Evolutionary conservation across 1,284 basidiomycete genomes (phyloP).

Genomic region (Pseudozyma thailandica): DNA sequence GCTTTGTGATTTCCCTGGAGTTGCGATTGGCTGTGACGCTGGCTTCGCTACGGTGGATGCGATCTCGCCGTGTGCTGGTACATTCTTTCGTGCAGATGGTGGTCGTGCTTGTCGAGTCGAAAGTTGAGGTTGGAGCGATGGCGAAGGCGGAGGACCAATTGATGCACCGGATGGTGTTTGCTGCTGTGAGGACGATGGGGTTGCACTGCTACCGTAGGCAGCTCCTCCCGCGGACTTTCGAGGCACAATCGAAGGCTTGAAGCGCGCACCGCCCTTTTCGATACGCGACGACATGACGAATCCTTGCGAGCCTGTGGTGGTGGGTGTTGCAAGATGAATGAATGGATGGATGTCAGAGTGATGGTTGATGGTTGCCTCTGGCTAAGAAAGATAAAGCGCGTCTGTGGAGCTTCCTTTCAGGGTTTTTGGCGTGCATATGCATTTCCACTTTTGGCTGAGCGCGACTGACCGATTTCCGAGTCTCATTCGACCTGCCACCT

Average conservation of each 20-base stretch:
- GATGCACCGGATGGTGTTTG: conserved; percentile 6
- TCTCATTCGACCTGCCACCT: conserved; percentile 10
- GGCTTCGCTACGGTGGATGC: not conserved
- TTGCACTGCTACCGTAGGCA: not conserved
- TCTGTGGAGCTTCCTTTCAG: conserved; percentile 7
- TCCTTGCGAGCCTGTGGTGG: not conserved
- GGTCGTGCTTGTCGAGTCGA: conserved; percentile 16
- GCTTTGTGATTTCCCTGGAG: conserved; percentile 27
- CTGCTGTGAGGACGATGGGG: conserved; percentile 14
- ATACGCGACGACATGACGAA: conserved; percentile 47
- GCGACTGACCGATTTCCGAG: conserved; percentile 23
- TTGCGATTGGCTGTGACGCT: not conserved
- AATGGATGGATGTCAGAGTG: conserved; percentile 13
- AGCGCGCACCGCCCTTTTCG: conserved; percentile 51
- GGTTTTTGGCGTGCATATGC: conserved; percentile 22
- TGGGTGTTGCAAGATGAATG: not conserved
- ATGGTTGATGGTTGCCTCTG: conserved; percentile 7
- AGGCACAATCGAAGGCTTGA: conserved; percentile 52
- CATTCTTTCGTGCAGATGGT: conserved; percentile 28
- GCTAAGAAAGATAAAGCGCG: conserved; percentile 1
- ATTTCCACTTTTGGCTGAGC: conserved; percentile 15
- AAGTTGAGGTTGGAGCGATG: conserved; percentile 14
- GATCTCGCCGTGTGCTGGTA: not conserved
- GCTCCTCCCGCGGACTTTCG: conserved; percentile 24
- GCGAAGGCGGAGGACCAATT: conserved; percentile 18